Conservation (phyloP, 176 grass and related monocot genomes). For the Cenchrus americanus region DNA sequence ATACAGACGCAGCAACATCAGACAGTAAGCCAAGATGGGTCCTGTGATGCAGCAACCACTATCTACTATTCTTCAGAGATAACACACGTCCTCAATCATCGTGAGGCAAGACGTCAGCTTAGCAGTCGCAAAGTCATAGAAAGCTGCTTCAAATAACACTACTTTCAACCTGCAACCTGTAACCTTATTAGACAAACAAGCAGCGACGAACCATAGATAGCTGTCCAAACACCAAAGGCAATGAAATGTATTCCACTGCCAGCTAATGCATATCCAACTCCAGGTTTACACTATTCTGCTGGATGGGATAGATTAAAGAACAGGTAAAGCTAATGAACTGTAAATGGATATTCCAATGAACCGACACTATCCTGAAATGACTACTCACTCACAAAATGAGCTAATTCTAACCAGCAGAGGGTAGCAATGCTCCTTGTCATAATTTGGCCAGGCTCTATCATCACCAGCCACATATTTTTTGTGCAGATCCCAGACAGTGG, state of each 20-base stretch:
- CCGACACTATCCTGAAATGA: not conserved
- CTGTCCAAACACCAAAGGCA: slow-evolving; percentile 16
- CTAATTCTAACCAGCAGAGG: slow-evolving; percentile 76
- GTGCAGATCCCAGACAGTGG: slow-evolving; percentile 70
- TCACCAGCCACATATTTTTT: slow-evolving; percentile 55
- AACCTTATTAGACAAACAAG: slow-evolving; percentile 1
- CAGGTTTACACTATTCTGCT: not conserved
- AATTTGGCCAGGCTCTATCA: slow-evolving; percentile 77
- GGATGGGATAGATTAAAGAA: not conserved
- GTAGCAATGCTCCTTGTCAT: slow-evolving; percentile 78
- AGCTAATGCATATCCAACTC: slow-evolving; percentile 16
- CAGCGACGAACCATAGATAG: slow-evolving; percentile 7
- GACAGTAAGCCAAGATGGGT: slow-evolving; percentile 30
- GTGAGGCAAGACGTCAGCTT: slow-evolving; percentile 22
- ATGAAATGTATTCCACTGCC: slow-evolving; percentile 11
- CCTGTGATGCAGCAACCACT: slow-evolving; percentile 44
- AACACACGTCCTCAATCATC: not conserved
- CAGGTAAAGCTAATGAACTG: slow-evolving; percentile 9
- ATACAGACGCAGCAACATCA: slow-evolving; percentile 5
- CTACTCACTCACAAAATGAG: slow-evolving; percentile 18
- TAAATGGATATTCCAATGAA: slow-evolving; percentile 35
- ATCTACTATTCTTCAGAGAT: not conserved
- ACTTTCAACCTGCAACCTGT: slow-evolving; percentile 18
- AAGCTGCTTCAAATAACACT: slow-evolving; percentile 23
- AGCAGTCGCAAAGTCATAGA: slow-evolving; percentile 29